These are phyloP conservation scores for Eucalyptus cloeziana DNA, from an alignment of 345 rosid genomes.

Conservation along the genomic window DNA sequence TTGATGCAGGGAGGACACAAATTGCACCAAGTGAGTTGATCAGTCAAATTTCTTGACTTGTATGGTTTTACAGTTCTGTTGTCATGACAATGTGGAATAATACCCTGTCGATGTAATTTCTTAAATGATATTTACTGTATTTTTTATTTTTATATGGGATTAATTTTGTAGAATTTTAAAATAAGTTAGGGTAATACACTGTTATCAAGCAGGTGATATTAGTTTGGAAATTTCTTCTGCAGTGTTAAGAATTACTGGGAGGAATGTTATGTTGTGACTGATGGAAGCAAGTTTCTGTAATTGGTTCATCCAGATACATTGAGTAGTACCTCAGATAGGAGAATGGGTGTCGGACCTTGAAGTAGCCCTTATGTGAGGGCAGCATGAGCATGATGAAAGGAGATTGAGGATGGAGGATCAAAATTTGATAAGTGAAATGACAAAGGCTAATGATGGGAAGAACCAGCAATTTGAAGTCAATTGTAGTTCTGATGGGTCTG, in stretches of 20 bases:
- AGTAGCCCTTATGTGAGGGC: not conserved
- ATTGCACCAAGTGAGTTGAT: constrained; percentile 92
- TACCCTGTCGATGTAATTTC: not conserved
- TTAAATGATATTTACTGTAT: not conserved
- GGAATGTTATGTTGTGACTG: not conserved
- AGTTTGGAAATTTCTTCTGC: not conserved
- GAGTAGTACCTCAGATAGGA: not conserved
- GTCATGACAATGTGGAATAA: not conserved
- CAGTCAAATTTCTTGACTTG: not conserved
- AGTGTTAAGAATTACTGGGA: not conserved
- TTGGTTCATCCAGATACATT: not conserved
- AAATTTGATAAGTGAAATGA: not conserved
- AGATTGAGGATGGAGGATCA: not conserved
- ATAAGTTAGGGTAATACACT: not conserved
- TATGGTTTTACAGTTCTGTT: not conserved
- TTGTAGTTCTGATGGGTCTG: not conserved
- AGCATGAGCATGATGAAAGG: not conserved
- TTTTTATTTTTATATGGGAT: not conserved
- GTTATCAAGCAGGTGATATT: not conserved
- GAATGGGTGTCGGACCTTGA: not conserved
- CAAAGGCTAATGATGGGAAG: not conserved
- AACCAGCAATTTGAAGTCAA: not conserved
- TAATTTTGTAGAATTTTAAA: not conserved
- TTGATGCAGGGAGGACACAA: constrained; percentile 98
- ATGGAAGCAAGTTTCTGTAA: not conserved